Evolutionary conservation across 306 rosid species (phyloP), one percentile per base, ranked within the genome.

Genomic region (Hippophae gyantsensis): DNA sequence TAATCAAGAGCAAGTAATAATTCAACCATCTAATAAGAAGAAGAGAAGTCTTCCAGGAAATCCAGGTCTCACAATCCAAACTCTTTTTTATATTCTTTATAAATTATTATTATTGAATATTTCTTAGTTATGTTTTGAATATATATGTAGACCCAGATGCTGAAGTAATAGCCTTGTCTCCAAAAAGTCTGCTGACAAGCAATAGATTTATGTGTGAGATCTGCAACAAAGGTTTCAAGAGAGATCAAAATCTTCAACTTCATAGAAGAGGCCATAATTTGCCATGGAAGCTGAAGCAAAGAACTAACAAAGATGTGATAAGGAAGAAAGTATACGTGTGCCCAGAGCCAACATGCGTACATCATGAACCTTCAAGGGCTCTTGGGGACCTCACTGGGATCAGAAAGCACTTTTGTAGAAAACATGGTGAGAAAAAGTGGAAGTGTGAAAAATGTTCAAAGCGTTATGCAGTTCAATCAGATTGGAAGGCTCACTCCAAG

Each of bases 401-500:
- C 71, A 89, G 86, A 75, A 89, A 89, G 62, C 97, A 89, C 78
- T 89, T 89, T 53, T 82, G 56, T 63, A 82, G 97, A 63, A 89
- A 89, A 81, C 97, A 89, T 10, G 93, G 95, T 0, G 97, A 89
- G 80, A 89, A 89, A 82, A 86, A 84, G 32, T 89, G 95, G 95
- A 89, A 89, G 61, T 89, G 97, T 67, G 97, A 86, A 2, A 89
- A 86, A 58, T 89, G 97, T 64, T 86, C 95, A 3, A 89, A 89
- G 74, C 81, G 80, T 38, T 89, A 89, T 25, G 97, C 97, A 1
- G 97, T 89, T 80, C 93, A 86, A 50, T 89, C 97, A 0, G 97
- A 89, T 56, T 89, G 97, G 95, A 89, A 89, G 72, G 97, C 97
- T 50, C 97, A 89, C 74, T 89, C 89, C 71, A 86, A 89, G 74